These are phyloP conservation scores for Tolypocladium endophyticum DNA, from an alignment of 2,329 filamentous ascomycete species.

Conservation along the genomic window DNA sequence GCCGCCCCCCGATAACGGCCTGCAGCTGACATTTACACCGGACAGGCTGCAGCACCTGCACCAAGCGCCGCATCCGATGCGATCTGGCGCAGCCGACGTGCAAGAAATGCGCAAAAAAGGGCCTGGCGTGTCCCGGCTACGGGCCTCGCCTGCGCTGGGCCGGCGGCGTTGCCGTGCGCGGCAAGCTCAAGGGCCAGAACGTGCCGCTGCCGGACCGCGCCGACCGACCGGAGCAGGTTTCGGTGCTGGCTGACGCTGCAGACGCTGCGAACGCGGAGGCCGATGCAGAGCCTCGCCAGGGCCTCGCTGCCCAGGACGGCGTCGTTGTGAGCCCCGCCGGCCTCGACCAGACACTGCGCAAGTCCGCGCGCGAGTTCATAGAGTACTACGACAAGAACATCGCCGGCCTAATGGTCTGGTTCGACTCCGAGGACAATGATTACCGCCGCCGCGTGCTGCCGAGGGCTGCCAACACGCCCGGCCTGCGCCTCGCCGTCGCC, in stretches of 20 bases:
- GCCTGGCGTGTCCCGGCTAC: slow-evolving; percentile 16
- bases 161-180: slow-evolving; percentile 15
- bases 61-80: slow-evolving; percentile 17
- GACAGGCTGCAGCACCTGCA: slow-evolving; percentile 15
- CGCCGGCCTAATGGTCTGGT: slow-evolving; percentile 20
- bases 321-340: not conserved
- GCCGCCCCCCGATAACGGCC: not conserved
- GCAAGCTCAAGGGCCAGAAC: slow-evolving; percentile 11
- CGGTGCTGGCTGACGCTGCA: not conserved
- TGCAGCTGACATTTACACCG: not conserved
- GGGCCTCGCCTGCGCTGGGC: slow-evolving; percentile 15
- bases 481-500: slow-evolving; percentile 15
- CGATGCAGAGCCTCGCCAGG: not conserved
- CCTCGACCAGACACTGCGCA: slow-evolving; percentile 8
- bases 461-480: slow-evolving; percentile 13
- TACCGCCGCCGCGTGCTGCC: slow-evolving; percentile 16
- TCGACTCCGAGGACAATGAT: slow-evolving; percentile 17
- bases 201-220: slow-evolving; percentile 6
- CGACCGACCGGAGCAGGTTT: not conserved
- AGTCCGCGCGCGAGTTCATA: slow-evolving; percentile 12
- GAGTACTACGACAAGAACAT: slow-evolving; percentile 18
- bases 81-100: slow-evolving; percentile 14
- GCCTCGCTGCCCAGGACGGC: not conserved
- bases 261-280: not conserved
- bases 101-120: slow-evolving; percentile 17